Evolutionary conservation across 1,284 basidiomycete genomes (phyloP), one percentile per base, ranked within the genome.

Genomic region (Pseudozyma tsukubaensis): DNA sequence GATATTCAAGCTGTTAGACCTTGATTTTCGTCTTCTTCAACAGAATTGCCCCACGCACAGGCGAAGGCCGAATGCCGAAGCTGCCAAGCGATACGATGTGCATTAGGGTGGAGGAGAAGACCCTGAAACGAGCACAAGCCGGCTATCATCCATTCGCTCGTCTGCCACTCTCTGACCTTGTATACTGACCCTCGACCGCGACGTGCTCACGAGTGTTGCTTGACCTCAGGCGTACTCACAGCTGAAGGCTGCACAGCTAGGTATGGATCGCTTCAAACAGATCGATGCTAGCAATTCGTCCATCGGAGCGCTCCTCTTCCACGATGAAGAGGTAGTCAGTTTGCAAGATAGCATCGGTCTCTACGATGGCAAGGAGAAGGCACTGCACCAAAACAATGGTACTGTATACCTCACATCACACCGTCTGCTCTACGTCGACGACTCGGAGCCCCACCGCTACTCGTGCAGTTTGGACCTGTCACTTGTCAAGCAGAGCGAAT

Each of bases 391-490:
- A 84, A 90, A 92, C 85, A 85, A 88, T 53, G 93, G 94, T 34
- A 89, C 88, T 0, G 85, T 92, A 2, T 88, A 92, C 81, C 87
- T 93, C 24, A 94, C 95, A 0, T 92, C 91, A 0, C 93, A 97
- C 83, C 90, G 96, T 50, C 85, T 94, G 3, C 90, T 94, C 86
- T 94, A 92, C 86, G 87, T 94, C 72, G 90, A 93, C 79, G 1
- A 91, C 92, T 79, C 85, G 86, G 24, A 85, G 92, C 68, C 78
- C 32, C 75, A 70, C 55, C 54, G 55, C 35, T 73, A 82, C 47
- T 85, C 83, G 14, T 81, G 81, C 53, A 89, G 91, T 58, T 77
- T 87, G 34, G 75, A 82, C 73, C 88, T 97, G 9, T 86, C 88
- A 0, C 86, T 87, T 65, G 88, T 98, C 55, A 86, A 87, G 1